A percentile compares a stretch with the other conserved stretches of the same genome.
phyloP scores from a whole-genome alignment of 805 yeast genomes.

The Candida nitratophila region DNA sequence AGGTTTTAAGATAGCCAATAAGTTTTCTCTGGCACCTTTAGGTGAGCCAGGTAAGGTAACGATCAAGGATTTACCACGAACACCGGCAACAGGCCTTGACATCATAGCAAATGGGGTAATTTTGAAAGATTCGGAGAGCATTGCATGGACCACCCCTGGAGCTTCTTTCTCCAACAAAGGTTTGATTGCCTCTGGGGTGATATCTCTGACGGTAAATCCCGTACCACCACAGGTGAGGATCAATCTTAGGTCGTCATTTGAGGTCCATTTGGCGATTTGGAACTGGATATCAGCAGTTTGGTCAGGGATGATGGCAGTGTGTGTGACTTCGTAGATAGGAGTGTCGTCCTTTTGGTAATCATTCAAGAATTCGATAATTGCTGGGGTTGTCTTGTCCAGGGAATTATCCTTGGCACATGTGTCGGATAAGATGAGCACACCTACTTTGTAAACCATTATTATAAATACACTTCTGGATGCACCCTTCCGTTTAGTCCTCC shows the following conservation, averaged over 20 bases:
- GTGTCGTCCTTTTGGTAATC: constrained; percentile 2
- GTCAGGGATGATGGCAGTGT: constrained; percentile 30
- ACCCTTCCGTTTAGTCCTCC: no score
- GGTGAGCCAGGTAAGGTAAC: constrained; percentile 49
- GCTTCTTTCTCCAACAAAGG: constrained; percentile 37
- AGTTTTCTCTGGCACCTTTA: constrained; percentile 39
- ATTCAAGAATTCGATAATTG: constrained; percentile 10
- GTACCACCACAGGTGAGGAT: constrained; percentile 49
- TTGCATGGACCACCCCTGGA: constrained; percentile 42
- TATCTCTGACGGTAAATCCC: constrained; percentile 38
- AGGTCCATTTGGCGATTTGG: constrained; percentile 20
- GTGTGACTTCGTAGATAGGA: constrained; percentile 4
- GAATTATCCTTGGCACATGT: constrained; percentile 27
- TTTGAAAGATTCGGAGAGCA: constrained; percentile 35
- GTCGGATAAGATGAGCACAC: constrained; percentile 34
- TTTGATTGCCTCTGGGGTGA: constrained; percentile 44
- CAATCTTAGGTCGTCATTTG: constrained; percentile 15
- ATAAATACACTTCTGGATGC: no score
- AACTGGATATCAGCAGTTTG: constrained; percentile 23
- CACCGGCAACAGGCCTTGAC: constrained; percentile 46
- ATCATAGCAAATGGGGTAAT: constrained; percentile 42
- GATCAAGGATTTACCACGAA: constrained; percentile 27
- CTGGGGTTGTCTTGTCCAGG: constrained; percentile 27
- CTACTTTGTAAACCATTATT: constrained; percentile 20
- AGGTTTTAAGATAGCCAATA: constrained; percentile 29